Evolutionary conservation across 2,329 filamentous ascomycete genomes (phyloP).

Genomic region (Beauveria bassiana): DNA sequence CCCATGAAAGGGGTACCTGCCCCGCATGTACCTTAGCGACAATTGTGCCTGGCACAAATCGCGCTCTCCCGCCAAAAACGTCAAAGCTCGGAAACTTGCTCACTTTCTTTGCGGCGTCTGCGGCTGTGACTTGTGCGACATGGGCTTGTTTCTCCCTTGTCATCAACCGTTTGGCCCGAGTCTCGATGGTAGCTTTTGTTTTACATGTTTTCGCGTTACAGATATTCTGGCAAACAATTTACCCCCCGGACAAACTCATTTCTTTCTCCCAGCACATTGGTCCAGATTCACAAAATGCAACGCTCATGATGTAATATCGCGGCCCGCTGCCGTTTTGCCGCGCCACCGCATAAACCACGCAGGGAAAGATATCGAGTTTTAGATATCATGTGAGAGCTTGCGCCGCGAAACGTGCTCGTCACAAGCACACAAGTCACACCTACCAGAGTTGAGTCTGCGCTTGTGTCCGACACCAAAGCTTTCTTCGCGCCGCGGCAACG

Average conservation of each 20-base stretch:
- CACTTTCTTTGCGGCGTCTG: background rate
- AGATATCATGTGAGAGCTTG: background rate
- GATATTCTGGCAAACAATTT: background rate
- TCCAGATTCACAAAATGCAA: background rate
- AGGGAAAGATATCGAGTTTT: background rate
- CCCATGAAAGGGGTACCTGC: background rate
- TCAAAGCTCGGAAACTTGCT: constrained; percentile 12
- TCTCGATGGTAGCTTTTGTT: background rate
- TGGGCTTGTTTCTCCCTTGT: constrained; percentile 4
- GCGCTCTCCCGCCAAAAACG: background rate
- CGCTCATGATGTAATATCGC: background rate
- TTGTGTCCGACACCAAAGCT: background rate
- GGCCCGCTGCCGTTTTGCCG: constrained; percentile 1
- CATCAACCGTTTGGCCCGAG: no score
- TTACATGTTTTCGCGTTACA: background rate
- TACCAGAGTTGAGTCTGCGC: background rate
- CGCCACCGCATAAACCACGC: constrained; percentile 6
- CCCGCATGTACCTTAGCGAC: background rate
- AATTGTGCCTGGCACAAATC: constrained; percentile 6
- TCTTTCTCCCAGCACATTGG: background rate
- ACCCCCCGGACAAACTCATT: background rate
- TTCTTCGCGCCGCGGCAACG: background rate
- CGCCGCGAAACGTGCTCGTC: background rate
- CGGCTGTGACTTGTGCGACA: background rate
- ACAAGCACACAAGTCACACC: background rate